Evolutionary conservation across 225 moss, liverwort and hornwort genomes (phyloP), one percentile per base, ranked within the genome.

Genomic region (Pseudoscleropodium purum): DNA sequence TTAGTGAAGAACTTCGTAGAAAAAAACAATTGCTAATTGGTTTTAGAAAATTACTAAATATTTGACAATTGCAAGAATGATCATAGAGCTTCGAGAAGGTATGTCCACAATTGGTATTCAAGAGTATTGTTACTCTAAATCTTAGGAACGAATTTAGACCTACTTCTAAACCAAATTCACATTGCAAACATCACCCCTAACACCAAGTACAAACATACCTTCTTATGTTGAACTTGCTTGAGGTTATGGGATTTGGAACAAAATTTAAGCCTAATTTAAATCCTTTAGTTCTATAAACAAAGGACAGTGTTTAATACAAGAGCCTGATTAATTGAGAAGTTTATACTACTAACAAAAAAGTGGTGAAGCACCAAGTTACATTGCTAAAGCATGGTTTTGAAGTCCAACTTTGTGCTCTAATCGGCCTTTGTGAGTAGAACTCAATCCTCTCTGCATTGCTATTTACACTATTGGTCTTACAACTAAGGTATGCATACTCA

Each of bases 401-500:
- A 30, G 31, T 31, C 47, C 18, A 2, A 30, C 6, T 47, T 30
- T 75, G 30, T 6, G 6, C 4, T 74, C 29, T 30, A 45, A 45
- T 30, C 10, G 11, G 4, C 11, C 11, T 74, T 18, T 18, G 17
- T 0, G n/a, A n/a, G 13, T 41, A 27, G 9, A 36, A 24, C 15
- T 4, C n/a, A n/a, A 25, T 37, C 15, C 0, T 37, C 4, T 56
- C n/a, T 56, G 1, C 15, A 24, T 54, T 78, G 54, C 37, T 24
- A 78, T 2, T 36, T 37, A 24, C 9, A 15, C 1, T 9, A 4
- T 0, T 15, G 0, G 10, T 5, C 10, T 24, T 56, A 56, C 25
- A 78, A 15, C 6, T 36, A 5, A 15, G 2, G 10, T 23, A 25
- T 56, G 6, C 1, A 37, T 24, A 25, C 0, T 10, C 10, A 56